Percentiles rank a stretch among this genome's conserved stretches.
phyloP scores from a whole-genome alignment of 2,329 filamentous ascomycete species.

The Fusarium sambucinum region DNA sequence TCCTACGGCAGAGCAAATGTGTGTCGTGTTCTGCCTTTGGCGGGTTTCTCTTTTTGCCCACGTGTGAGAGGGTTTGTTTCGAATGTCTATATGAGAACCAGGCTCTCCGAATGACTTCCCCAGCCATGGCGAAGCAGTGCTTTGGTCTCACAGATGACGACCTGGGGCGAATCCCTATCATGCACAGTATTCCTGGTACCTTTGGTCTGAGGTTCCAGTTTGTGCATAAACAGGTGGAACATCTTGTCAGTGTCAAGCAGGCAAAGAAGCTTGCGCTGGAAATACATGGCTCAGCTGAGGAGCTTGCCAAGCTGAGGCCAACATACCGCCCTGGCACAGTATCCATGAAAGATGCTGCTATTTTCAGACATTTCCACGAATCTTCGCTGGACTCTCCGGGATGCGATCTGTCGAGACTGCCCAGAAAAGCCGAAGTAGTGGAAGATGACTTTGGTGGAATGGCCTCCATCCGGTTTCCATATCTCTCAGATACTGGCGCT shows the following conservation, averaged over 20 bases:
- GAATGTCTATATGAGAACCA: slow-evolving; percentile 48
- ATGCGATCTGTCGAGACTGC: slow-evolving; percentile 42
- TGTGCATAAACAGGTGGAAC: slow-evolving; percentile 27
- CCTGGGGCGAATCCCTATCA: slow-evolving; percentile 37
- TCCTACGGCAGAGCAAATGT: slow-evolving; percentile 45
- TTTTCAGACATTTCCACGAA: slow-evolving; percentile 40
- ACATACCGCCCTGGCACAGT: slow-evolving; percentile 19
- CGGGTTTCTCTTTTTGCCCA: slow-evolving; percentile 50
- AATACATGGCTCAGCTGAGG: slow-evolving; percentile 43
- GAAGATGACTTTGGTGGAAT: slow-evolving; percentile 45
- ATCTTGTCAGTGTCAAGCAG: slow-evolving; percentile 48
- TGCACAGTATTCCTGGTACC: slow-evolving; percentile 42
- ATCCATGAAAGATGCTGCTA: slow-evolving; percentile 34
- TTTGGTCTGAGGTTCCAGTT: slow-evolving; percentile 41
- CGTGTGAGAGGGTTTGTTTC: slow-evolving; percentile 50
- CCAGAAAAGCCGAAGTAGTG: slow-evolving; percentile 30
- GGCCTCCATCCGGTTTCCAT: slow-evolving; percentile 47
- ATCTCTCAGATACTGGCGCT: slow-evolving; percentile 25
- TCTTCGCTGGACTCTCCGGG: slow-evolving; percentile 40
- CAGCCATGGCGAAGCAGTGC: slow-evolving; percentile 38
- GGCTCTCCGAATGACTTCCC: slow-evolving; percentile 45
- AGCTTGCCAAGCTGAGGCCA: slow-evolving; percentile 26
- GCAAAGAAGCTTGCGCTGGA: slow-evolving; percentile 46
- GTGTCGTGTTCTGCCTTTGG: slow-evolving; percentile 49
- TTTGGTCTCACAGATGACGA: slow-evolving; percentile 43